Conservation (phyloP, 768 basidiomycete species). For the Sistotremastrum suecicum region DNA sequence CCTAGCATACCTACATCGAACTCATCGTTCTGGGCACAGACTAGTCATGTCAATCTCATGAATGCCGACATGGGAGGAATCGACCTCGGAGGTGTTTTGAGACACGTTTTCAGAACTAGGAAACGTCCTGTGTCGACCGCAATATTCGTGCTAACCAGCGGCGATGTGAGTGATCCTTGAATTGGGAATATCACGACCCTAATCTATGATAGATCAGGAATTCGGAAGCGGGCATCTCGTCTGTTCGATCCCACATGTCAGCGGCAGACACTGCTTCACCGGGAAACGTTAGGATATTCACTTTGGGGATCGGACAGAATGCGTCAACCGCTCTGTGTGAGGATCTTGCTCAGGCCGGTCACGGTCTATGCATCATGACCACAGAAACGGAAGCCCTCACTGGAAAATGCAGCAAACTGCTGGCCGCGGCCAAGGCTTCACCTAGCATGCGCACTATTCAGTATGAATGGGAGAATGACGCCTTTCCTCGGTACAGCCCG, state of each 20-base stretch:
- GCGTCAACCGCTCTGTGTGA: conserved; percentile 39
- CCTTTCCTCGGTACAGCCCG: no score
- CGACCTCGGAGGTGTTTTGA: conserved; percentile 29
- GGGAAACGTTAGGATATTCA: conserved; percentile 21
- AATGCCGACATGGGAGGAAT: conserved; percentile 35
- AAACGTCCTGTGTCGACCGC: conserved; percentile 24
- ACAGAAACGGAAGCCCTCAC: conserved; percentile 29
- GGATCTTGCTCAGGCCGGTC: conserved; percentile 38
- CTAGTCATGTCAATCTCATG: conserved; percentile 24
- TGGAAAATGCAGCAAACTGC: conserved; percentile 32
- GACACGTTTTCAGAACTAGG: conserved; percentile 22
- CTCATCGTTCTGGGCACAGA: conserved; percentile 16
- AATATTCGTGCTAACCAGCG: conserved; percentile 48
- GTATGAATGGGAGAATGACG: no score
- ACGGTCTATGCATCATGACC: conserved; percentile 36
- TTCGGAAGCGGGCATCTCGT: no score
- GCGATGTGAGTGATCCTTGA: conserved; percentile 20
- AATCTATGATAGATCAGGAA: no score
- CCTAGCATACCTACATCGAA: no score
- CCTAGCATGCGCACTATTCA: conserved; percentile 7
- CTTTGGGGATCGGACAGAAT: conserved; percentile 39
- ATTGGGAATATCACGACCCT: no score
- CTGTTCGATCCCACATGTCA: no score
- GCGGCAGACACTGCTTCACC: no score
- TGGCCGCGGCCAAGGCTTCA: conserved; percentile 34